Percentiles rank a stretch among this genome's conserved stretches.
Conservation (phyloP, 805 yeast genomes). For the Metahyphopichia silvanorum region DNA sequence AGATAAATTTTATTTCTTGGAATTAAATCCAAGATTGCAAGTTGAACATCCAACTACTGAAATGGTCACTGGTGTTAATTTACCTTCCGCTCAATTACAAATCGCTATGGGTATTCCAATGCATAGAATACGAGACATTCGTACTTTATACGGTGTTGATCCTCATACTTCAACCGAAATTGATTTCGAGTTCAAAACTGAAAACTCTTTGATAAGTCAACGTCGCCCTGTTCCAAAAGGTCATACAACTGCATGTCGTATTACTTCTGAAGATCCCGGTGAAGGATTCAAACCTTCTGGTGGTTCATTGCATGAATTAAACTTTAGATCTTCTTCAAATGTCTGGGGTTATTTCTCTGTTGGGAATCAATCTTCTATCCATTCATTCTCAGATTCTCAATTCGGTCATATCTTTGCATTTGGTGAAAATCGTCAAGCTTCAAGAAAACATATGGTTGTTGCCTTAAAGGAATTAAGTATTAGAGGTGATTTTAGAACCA, state of each 20-base stretch:
- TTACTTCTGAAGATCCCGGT: constrained; percentile 98
- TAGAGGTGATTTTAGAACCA: constrained; percentile 98
- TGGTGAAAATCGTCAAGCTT: constrained; percentile 97
- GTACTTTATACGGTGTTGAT: constrained; percentile 91
- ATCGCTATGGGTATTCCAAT: constrained; percentile 99
- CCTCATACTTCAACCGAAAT: constrained; percentile 89
- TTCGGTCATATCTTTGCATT: constrained; percentile 99
- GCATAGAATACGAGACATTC: constrained; percentile 90
- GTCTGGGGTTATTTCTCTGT: constrained; percentile 99
- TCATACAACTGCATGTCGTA: constrained; percentile 98
- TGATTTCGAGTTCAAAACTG: constrained; percentile 82
- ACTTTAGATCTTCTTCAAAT: constrained; percentile 93
- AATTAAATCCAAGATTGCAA: constrained; percentile 96
- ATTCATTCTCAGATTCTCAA: constrained; percentile 96
- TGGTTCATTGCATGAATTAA: constrained; percentile 93
- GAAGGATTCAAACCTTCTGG: constrained; percentile 99
- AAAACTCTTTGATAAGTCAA: constrained; percentile 71
- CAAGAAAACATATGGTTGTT: constrained; percentile 98
- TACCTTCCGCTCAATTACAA: constrained; percentile 98
- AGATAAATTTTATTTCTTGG: constrained; percentile 93
- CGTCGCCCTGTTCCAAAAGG: constrained; percentile 96
- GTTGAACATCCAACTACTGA: constrained; percentile 99
- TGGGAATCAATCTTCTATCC: constrained; percentile 93
- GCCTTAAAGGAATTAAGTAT: constrained; percentile 95
- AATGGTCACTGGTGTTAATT: constrained; percentile 97